A percentile compares a stretch with the other conserved stretches of the same genome.
phyloP scores from a whole-genome alignment of 805 yeast species.

The Cyberlindnera misumaiensis region DNA sequence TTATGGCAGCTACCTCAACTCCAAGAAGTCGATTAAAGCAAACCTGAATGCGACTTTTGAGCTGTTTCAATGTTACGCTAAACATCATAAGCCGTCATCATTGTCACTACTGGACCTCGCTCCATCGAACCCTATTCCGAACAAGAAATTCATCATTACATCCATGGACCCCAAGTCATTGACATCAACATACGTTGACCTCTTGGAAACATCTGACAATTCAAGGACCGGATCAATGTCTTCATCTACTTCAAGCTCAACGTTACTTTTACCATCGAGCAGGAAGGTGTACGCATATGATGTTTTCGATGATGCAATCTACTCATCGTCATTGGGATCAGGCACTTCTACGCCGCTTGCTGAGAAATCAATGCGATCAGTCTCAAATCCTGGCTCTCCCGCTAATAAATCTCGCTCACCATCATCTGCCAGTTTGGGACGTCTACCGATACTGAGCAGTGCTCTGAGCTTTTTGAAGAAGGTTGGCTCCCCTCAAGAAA shows the following conservation, averaged over 20 bases:
- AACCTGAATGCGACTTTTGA: constrained; percentile 6
- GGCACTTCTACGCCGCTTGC: not conserved
- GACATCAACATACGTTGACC: constrained; percentile 13
- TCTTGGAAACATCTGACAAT: constrained; percentile 4
- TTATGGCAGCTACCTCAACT: constrained; percentile 11
- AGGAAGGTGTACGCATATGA: constrained; percentile 53
- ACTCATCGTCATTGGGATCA: constrained; percentile 23
- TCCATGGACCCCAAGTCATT: constrained; percentile 4
- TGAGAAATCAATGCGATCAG: not conserved
- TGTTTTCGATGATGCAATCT: constrained; percentile 59
- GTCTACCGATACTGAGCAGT: constrained; percentile 17
- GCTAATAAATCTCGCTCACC: constrained; percentile 10
- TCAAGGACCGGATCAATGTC: not conserved
- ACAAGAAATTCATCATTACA: constrained; percentile 41
- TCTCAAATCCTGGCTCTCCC: constrained; percentile 1
- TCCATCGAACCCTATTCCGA: constrained; percentile 35
- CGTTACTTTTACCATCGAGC: constrained; percentile 10
- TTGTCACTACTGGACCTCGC: constrained; percentile 8
- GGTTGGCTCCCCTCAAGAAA: constrained; percentile 2
- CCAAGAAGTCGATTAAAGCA: constrained; percentile 7
- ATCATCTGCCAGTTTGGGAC: constrained; percentile 14
- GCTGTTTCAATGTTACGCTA: constrained; percentile 2
- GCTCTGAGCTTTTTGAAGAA: constrained; percentile 22
- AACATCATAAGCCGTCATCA: constrained; percentile 1
- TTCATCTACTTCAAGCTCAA: constrained; percentile 10